Percentiles rank a stretch among this genome's conserved stretches.
Evolutionary conservation across 345 rosid genomes (phyloP).

Genomic region (Salix brachista): DNA sequence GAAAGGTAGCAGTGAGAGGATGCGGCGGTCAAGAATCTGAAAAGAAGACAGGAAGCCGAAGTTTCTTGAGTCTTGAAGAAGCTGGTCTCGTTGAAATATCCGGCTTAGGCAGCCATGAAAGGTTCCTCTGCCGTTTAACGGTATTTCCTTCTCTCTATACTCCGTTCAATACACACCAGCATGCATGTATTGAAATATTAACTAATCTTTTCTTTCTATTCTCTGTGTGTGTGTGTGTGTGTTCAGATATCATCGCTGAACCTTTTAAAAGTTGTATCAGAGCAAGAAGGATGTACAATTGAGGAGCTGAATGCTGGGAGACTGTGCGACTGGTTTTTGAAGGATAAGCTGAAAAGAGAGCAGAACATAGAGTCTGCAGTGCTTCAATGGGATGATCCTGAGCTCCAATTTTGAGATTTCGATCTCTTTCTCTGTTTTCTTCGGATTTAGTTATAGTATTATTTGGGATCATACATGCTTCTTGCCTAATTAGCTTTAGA

Average conservation of each 20-base stretch:
- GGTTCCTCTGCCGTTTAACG: slow-evolving; percentile 82
- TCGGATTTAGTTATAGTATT: background rate
- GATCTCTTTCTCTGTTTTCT: background rate
- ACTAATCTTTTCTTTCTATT: too few relatives aligned
- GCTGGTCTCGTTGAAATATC: slow-evolving; percentile 85
- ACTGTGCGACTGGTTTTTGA: slow-evolving; percentile 80
- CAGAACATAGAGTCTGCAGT: slow-evolving; percentile 65
- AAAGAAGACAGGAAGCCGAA: slow-evolving; percentile 36
- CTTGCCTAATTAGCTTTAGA: too few relatives aligned
- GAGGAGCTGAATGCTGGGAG: slow-evolving; percentile 85
- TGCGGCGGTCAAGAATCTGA: slow-evolving; percentile 34
- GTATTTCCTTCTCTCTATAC: slow-evolving; percentile 23
- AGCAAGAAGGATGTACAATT: slow-evolving; percentile 76
- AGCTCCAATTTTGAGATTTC: slow-evolving; percentile 39
- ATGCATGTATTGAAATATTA: background rate
- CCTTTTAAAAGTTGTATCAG: slow-evolving; percentile 66
- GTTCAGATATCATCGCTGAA: slow-evolving; percentile 80
- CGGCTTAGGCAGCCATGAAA: slow-evolving; percentile 74
- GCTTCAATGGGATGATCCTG: slow-evolving; percentile 91
- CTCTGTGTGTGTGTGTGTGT: background rate
- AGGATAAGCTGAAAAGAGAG: slow-evolving; percentile 76
- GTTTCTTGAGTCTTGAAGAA: slow-evolving; percentile 72
- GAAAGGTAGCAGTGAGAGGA: slow-evolving; percentile 25
- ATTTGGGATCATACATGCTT: background rate
- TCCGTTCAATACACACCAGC: background rate